Evolutionary conservation across 176 grass and related monocot genomes (phyloP), one percentile per base, ranked within the genome.

Genomic region (Eleusine coracana): DNA sequence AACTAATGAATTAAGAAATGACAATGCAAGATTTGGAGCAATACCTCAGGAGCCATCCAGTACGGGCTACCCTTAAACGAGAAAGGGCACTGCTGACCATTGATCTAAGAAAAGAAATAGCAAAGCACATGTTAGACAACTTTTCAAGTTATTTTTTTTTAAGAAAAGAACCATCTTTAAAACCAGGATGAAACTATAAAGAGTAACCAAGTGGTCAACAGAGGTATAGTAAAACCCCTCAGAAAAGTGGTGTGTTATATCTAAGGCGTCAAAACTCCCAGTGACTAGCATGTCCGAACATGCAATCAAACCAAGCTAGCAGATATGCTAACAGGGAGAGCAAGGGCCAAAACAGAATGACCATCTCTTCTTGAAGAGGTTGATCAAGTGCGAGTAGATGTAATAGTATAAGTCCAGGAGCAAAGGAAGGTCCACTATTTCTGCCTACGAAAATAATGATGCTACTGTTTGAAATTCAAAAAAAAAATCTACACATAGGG

Each of bases 1-100:
- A 80, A 76, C 71, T 25, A 78, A 54, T 8, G 38, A 70, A 13
- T 52, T 67, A n/a, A 36, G 50, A 81, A 49, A 11, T 20, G 70
- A 48, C 18, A 78, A 56, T 74, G 42, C 34, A 79, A 51, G 14
- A 74, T 80, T 81, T 86, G 48, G 1, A 71, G 67, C 75, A 80
- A 82, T 92, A 99, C 96, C 91, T 99, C 96, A 74, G 93, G 96
- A 88, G 93, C 96, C 96, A 99, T 99, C 96, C 91, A 96, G 60
- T 96, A 96, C 29, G 96, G 96, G 73, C 96, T 99, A 75, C 96
- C 93, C 80, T 96, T 99, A 70, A 99, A 92, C 76, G 96, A 99
- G 74, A 99, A 92, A 27, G 91, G 91, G 54, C 96, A 99, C 48
- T 92, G 90, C 55, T 99, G 89, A 23, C 96, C 96, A 85, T 92